A percentile compares a stretch with the other conserved stretches of the same genome.
Evolutionary conservation across 192 early-diverging fungal genomes (phyloP).

Genomic region (Anaeromyces robustus): DNA sequence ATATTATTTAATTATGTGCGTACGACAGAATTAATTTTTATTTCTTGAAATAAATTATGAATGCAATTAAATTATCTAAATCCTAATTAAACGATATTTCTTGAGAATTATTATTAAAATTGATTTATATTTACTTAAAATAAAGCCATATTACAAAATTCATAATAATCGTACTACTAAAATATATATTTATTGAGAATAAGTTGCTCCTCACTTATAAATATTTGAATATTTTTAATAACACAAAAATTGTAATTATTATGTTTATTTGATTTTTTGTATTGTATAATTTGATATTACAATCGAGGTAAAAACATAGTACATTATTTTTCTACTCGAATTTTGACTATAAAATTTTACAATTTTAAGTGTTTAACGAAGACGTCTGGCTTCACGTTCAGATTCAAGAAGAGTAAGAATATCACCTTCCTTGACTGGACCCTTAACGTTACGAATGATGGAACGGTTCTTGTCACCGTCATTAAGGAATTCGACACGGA

Average conservation of each 20-base stretch:
- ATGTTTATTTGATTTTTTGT: neutral
- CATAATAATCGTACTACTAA: too few relatives aligned
- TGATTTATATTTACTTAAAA: too few relatives aligned
- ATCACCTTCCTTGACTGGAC: slow-evolving; percentile 90
- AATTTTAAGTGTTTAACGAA: slow-evolving; percentile 54
- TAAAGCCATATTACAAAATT: too few relatives aligned
- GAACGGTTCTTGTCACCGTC: slow-evolving; percentile 84
- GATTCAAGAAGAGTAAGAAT: slow-evolving; percentile 87
- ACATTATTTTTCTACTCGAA: neutral
- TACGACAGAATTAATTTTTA: too few relatives aligned
- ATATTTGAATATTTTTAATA: neutral
- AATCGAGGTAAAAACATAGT: neutral
- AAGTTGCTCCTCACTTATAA: neutral
- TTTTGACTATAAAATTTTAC: neutral
- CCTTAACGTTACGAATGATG: slow-evolving; percentile 99
- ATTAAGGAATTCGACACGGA: slow-evolving; percentile 99
- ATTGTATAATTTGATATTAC: neutral
- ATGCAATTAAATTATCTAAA: too few relatives aligned
- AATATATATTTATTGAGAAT: neutral
- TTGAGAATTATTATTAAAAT: too few relatives aligned
- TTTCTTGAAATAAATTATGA: too few relatives aligned
- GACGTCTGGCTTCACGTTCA: slow-evolving; percentile 97
- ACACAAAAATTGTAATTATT: neutral
- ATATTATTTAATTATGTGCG: too few relatives aligned
- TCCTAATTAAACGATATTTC: too few relatives aligned